These are phyloP conservation scores for Ceratobasidium sp. DNA, from an alignment of 1,284 basidiomycete genomes.

Conservation along the genomic window DNA sequence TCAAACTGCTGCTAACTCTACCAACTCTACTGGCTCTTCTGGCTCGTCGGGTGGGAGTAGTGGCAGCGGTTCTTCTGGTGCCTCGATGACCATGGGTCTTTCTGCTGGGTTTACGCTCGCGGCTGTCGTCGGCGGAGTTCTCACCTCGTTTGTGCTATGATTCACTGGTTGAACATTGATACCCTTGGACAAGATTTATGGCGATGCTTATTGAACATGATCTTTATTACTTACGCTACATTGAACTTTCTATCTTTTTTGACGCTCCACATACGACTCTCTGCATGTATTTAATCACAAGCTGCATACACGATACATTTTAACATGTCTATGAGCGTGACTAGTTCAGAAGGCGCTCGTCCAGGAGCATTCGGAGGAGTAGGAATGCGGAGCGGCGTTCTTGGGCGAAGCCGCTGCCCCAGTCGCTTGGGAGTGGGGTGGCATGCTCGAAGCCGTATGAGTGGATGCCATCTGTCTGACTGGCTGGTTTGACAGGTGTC, in stretches of 20 bases:
- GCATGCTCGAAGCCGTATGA: slow-evolving; percentile 41
- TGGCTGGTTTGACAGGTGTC: neutral
- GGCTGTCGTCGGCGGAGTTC: slow-evolving; percentile 4
- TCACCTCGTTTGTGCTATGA: slow-evolving; percentile 34
- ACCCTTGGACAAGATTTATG: neutral
- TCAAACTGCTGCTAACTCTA: slow-evolving; percentile 20
- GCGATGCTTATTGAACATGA: slow-evolving; percentile 7
- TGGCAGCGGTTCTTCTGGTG: slow-evolving; percentile 6
- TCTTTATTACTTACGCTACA: slow-evolving; percentile 33
- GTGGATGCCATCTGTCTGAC: slow-evolving; percentile 11
- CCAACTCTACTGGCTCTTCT: neutral
- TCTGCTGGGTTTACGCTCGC: slow-evolving; percentile 12
- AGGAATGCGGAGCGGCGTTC: slow-evolving; percentile 40
- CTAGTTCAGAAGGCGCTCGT: slow-evolving; percentile 29
- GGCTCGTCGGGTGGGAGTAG: neutral
- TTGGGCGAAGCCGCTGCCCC: slow-evolving; percentile 37
- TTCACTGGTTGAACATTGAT: neutral
- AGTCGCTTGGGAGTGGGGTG: slow-evolving; percentile 19
- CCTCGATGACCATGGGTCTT: neutral
- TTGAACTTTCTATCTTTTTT: slow-evolving; percentile 14
- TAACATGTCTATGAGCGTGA: neutral
- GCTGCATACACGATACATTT: slow-evolving; percentile 27
- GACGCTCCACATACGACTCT: neutral
- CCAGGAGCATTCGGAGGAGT: slow-evolving; percentile 38
- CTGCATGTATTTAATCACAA: slow-evolving; percentile 31